phyloP scores from a whole-genome alignment of 2,329 filamentous ascomycete genomes.

The Teratosphaeria zuluensis region DNA sequence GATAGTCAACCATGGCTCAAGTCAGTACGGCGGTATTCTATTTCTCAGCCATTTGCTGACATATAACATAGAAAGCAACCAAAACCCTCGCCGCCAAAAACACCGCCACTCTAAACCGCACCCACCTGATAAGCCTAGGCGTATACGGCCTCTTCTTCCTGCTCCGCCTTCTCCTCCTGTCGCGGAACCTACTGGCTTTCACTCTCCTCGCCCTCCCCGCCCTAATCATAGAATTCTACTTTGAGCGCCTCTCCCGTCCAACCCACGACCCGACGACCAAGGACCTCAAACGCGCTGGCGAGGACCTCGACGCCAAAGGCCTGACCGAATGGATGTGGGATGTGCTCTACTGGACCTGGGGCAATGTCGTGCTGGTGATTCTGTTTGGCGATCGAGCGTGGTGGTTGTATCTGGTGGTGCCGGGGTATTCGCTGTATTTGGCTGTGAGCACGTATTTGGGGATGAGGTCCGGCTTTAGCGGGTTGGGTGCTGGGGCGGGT shows the following conservation, averaged over 20 bases:
- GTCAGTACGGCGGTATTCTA: too few species aligned
- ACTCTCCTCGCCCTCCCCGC: constrained; percentile 62
- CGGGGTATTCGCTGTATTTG: constrained; percentile 35
- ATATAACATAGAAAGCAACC: constrained; percentile 37
- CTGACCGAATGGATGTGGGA: constrained; percentile 99
- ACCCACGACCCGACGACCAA: constrained; percentile 41
- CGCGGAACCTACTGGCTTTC: constrained; percentile 51
- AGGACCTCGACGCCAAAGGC: constrained; percentile 78
- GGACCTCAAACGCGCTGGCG: constrained; percentile 65
- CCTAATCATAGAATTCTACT: constrained; percentile 70
- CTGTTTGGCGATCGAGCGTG: constrained; percentile 73
- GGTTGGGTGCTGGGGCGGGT: constrained; percentile 30
- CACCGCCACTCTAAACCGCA: constrained; percentile 63
- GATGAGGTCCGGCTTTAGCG: constrained; percentile 32
- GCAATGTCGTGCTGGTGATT: constrained; percentile 59
- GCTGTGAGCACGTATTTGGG: constrained; percentile 39
- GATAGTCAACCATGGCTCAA: too few species aligned
- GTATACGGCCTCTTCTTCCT: constrained; percentile 69
- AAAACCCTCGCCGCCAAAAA: constrained; percentile 69
- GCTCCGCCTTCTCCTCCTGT: constrained; percentile 54
- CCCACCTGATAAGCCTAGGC: constrained; percentile 64
- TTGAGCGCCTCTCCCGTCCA: constrained; percentile 77
- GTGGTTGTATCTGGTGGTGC: constrained; percentile 49
- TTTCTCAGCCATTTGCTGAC: not conserved
- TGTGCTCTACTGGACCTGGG: constrained; percentile 89